Conservation (phyloP, 2,329 filamentous ascomycete genomes). For the Fusarium marasasianum region DNA sequence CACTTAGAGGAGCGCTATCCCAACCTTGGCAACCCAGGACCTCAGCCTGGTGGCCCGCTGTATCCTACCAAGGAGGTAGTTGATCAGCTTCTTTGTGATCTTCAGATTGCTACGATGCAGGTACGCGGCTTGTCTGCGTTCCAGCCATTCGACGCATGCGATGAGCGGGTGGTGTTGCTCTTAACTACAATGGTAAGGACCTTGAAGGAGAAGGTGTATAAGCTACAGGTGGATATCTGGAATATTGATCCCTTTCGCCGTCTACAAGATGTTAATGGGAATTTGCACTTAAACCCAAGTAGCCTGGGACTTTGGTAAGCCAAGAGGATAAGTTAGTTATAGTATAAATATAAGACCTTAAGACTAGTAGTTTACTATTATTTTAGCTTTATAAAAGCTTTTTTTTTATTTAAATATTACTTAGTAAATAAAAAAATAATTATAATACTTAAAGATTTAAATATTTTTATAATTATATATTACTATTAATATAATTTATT, state of each 20-base stretch:
- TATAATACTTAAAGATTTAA: no score
- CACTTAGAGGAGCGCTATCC: background rate
- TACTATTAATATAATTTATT: no score
- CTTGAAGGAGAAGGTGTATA: background rate
- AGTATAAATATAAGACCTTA: background rate
- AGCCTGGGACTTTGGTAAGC: background rate
- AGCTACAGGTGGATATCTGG: no score
- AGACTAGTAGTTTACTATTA: no score
- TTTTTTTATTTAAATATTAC: no score
- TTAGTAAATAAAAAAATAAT: no score
- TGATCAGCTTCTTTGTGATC: background rate
- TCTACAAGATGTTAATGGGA: rapidly evolving
- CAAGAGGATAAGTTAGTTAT: background rate
- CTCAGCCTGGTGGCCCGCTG: background rate
- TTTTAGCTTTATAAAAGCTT: no score
- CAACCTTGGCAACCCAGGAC: no score
- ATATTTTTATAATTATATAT: no score
- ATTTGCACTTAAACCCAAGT: background rate
- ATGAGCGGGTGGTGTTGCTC: background rate
- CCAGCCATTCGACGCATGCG: background rate
- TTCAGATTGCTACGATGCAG: background rate
- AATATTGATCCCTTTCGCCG: background rate
- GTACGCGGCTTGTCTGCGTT: background rate
- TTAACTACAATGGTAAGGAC: background rate
- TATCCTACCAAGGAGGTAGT: background rate